phyloP scores from a whole-genome alignment of 352 stramenopile genomes.

The Phytophthora chlamydospora region DNA sequence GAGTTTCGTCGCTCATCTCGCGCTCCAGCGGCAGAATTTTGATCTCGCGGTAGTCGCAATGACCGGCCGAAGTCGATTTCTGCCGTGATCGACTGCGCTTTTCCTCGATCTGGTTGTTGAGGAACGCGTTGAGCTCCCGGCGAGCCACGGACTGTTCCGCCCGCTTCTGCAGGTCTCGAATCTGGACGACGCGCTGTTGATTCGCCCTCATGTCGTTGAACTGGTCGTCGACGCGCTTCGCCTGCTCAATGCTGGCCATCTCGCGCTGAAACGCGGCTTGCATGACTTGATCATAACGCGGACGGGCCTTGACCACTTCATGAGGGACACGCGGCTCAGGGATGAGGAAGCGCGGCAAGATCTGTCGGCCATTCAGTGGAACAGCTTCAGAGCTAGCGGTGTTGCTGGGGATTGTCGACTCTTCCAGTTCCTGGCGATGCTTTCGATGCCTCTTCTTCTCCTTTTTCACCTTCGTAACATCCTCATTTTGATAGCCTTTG shows the following conservation, averaged over 20 bases:
- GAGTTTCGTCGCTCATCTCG: constrained; percentile 34
- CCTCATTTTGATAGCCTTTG: not conserved
- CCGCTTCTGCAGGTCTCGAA: constrained; percentile 47
- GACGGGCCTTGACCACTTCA: constrained; percentile 19
- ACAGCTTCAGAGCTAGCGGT: constrained; percentile 9
- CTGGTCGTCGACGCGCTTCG: constrained; percentile 21
- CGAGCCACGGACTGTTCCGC: constrained; percentile 44
- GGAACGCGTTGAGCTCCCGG: constrained; percentile 55
- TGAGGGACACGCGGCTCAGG: constrained; percentile 31
- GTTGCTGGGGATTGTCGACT: not conserved
- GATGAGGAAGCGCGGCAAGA: constrained; percentile 62
- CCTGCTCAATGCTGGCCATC: constrained; percentile 23
- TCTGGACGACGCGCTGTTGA: constrained; percentile 41
- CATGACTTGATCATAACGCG: constrained; percentile 35
- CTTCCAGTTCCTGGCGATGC: constrained; percentile 1
- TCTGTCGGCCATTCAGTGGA: constrained; percentile 18
- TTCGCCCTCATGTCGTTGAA: constrained; percentile 22
- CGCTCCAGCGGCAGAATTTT: constrained; percentile 55
- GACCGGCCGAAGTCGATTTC: constrained; percentile 15
- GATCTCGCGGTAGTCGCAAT: constrained; percentile 20
- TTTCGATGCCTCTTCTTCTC: constrained; percentile 16
- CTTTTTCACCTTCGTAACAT: constrained; percentile 3
- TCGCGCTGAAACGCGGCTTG: constrained; percentile 42
- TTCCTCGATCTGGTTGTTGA: constrained; percentile 54
- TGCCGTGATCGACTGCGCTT: constrained; percentile 34